Evolutionary conservation across 2,329 filamentous ascomycete genomes (phyloP).

Genomic region (Endothia cerciana): DNA sequence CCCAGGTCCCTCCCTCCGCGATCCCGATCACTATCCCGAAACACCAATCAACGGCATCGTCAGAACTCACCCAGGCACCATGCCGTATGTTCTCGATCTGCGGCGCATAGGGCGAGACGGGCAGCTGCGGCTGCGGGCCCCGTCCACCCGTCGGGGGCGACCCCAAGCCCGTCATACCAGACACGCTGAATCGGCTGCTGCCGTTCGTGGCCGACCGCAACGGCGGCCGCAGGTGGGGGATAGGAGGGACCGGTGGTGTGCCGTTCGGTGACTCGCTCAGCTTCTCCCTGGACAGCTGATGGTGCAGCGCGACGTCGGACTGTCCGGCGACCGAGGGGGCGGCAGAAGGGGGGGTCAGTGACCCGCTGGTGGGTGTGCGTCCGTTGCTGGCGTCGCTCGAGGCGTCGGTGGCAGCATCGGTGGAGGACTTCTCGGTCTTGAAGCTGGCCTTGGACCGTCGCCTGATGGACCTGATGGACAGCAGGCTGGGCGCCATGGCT

Average conservation of each 20-base stretch:
- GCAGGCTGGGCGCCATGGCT: slow-evolving; percentile 66
- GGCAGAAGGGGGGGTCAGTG: slow-evolving; percentile 75
- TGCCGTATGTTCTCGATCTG: slow-evolving; percentile 78
- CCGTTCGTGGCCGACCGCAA: slow-evolving; percentile 42
- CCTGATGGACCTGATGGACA: slow-evolving; percentile 71
- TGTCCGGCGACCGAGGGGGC: slow-evolving; percentile 69
- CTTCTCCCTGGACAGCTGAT: slow-evolving; percentile 48
- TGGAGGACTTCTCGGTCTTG: slow-evolving; percentile 60
- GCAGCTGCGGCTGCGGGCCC: slow-evolving; percentile 55
- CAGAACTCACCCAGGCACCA: slow-evolving; percentile 75
- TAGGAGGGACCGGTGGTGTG: slow-evolving; percentile 37
- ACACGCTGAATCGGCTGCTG: slow-evolving; percentile 65
- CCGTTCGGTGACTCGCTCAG: slow-evolving; percentile 26
- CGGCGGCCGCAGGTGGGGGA: slow-evolving; percentile 42
- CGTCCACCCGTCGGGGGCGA: slow-evolving; percentile 59
- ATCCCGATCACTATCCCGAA: neutral
- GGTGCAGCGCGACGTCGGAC: slow-evolving; percentile 67
- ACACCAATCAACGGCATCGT: neutral
- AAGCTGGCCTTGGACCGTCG: slow-evolving; percentile 78
- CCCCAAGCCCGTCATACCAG: slow-evolving; percentile 65
- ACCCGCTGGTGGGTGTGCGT: slow-evolving; percentile 68
- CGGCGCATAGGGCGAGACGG: slow-evolving; percentile 80
- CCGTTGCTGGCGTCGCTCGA: slow-evolving; percentile 65
- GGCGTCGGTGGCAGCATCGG: slow-evolving; percentile 50
- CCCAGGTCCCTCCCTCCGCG: neutral